A percentile compares a stretch with the other conserved stretches of the same genome.
phyloP scores from a whole-genome alignment of 371 early-diverging fungal species.

The Lichtheimia corymbifera region DNA sequence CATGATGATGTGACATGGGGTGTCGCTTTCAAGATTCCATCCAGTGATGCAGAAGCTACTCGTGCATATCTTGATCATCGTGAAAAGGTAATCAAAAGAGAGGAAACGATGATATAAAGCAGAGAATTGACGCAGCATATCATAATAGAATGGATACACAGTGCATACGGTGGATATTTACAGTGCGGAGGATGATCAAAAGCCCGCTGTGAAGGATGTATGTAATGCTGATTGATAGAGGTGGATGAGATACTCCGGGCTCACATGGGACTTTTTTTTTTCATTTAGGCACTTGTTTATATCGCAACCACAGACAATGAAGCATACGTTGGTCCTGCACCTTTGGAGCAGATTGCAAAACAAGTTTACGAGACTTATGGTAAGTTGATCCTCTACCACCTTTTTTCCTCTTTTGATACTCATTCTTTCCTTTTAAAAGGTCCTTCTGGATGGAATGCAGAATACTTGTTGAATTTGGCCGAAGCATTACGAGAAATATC shows the following conservation, averaged over 20 bases:
- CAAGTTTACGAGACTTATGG: conserved; percentile 74
- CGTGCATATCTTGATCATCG: conserved; percentile 38
- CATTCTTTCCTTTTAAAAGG: conserved; percentile 32
- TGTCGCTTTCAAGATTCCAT: conserved; percentile 75
- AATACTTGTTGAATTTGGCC: conserved; percentile 75
- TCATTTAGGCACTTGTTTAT: conserved; percentile 75
- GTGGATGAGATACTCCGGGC: not conserved
- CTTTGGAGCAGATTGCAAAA: conserved; percentile 66
- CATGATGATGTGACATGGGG: conserved; percentile 81
- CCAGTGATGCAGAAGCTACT: conserved; percentile 21
- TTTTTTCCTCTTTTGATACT: not conserved
- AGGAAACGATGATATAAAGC: not conserved
- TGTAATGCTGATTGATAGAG: conserved; percentile 33
- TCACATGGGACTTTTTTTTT: not conserved
- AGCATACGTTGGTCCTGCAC: conserved; percentile 79
- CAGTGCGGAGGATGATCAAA: conserved; percentile 40
- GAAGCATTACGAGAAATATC: conserved; percentile 61
- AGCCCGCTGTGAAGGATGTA: conserved; percentile 59
- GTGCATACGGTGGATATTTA: conserved; percentile 72
- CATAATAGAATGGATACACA: conserved; percentile 69
- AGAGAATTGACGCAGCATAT: not conserved
- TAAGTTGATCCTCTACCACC: conserved; percentile 9
- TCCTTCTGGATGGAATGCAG: conserved; percentile 78
- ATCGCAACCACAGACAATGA: conserved; percentile 82
- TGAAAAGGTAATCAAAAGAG: conserved; percentile 66